Percentiles rank a stretch among this genome's conserved stretches.
Conservation (phyloP, 2,329 filamentous ascomycete species). For the Drechslera avenae region DNA sequence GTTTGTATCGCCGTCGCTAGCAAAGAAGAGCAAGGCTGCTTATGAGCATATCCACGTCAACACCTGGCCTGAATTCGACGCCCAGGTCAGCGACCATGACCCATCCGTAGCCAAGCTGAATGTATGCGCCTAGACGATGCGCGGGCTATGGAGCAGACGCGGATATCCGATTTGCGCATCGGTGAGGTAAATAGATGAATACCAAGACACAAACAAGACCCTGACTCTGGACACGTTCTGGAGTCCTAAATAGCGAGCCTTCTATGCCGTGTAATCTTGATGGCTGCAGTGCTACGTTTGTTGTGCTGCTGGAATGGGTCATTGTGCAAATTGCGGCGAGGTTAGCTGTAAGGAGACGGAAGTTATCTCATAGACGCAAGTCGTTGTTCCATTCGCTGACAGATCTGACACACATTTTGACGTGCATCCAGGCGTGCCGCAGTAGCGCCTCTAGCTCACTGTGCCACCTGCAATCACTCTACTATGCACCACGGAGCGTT, state of each 20-base stretch:
- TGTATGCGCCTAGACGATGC: conserved; percentile 55
- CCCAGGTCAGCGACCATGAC: conserved; percentile 70
- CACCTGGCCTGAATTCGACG: conserved; percentile 65
- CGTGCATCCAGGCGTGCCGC: conserved; percentile 8
- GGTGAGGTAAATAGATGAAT: not conserved
- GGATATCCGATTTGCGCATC: conserved; percentile 4
- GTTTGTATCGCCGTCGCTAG: conserved; percentile 64
- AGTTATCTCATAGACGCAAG: conserved; percentile 2
- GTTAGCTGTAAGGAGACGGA: not conserved
- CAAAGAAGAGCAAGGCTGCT: conserved; percentile 43
- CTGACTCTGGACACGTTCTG: not conserved
- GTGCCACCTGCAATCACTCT: conserved; percentile 14
- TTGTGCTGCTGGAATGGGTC: conserved; percentile 7
- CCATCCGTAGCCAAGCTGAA: conserved; percentile 68
- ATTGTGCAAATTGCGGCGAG: conserved; percentile 22
- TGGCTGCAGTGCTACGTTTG: not conserved
- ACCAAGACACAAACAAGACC: conserved; percentile 1
- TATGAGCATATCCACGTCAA: conserved; percentile 75
- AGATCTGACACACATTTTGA: conserved; percentile 11
- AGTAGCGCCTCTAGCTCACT: conserved; percentile 17
- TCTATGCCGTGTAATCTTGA: not conserved
- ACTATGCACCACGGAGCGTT: not conserved
- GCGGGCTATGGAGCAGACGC: conserved; percentile 4
- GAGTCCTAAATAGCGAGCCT: conserved; percentile 1
- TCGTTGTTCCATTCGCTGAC: conserved; percentile 8